Conservation (phyloP, 805 yeast species). For the Candida sakaeoensis region DNA sequence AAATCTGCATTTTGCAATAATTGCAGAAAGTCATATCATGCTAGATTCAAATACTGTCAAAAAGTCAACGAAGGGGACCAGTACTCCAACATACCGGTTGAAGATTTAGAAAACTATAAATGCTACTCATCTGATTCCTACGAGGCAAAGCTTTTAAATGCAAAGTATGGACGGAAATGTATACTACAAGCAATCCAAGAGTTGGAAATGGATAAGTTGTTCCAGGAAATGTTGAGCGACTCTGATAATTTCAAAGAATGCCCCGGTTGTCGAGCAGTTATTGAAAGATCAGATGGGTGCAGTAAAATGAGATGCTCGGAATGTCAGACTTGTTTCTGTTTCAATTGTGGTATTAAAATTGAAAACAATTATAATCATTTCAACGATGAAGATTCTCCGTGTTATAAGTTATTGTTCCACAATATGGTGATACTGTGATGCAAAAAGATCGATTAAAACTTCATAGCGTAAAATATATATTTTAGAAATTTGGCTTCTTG, state of each 20-base stretch:
- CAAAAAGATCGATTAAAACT: too few relatives aligned
- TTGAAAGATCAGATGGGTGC: constrained; percentile 60
- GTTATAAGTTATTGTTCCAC: constrained; percentile 50
- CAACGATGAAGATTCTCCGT: constrained; percentile 35
- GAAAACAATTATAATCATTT: constrained; percentile 46
- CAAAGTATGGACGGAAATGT: constrained; percentile 43
- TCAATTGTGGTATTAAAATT: constrained; percentile 43
- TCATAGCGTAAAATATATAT: constrained; percentile 5
- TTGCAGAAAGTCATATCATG: constrained; percentile 63
- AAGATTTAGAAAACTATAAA: constrained; percentile 36
- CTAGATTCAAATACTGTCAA: constrained; percentile 43
- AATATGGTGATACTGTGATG: constrained; percentile 35
- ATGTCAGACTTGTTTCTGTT: constrained; percentile 51
- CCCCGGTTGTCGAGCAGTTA: constrained; percentile 48
- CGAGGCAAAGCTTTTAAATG: constrained; percentile 30
- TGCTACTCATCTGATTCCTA: constrained; percentile 24
- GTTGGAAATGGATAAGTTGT: constrained; percentile 43
- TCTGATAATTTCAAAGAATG: constrained; percentile 46
- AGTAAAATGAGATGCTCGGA: constrained; percentile 56
- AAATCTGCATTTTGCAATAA: constrained; percentile 51
- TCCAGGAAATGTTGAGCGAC: constrained; percentile 40
- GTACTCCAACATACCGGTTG: constrained; percentile 26
- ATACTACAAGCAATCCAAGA: constrained; percentile 42
- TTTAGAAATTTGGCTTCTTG: constrained; percentile 3
- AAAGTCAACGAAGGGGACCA: constrained; percentile 17